These are phyloP conservation scores for Fusarium euwallaceae DNA, from an alignment of 2,329 filamentous ascomycete genomes.

Conservation along the genomic window DNA sequence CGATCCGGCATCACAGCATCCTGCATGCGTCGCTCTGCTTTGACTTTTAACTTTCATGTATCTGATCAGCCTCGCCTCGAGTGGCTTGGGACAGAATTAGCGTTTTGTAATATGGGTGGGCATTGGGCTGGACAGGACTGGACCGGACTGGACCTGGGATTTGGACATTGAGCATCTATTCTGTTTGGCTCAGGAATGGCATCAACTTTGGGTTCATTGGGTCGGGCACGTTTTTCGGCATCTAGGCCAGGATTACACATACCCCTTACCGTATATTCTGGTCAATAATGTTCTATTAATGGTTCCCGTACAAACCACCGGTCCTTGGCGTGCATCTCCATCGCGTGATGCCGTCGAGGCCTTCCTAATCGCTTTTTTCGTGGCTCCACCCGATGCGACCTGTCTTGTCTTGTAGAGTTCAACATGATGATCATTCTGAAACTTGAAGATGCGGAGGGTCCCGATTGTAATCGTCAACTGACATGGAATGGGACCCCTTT, in stretches of 20 bases:
- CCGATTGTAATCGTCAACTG: not conserved
- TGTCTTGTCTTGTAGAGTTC: not conserved
- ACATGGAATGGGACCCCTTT: not conserved
- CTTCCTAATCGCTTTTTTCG: not conserved
- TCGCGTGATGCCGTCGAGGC: conserved; percentile 5
- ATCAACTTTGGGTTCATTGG: conserved; percentile 6
- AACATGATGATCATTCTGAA: not conserved
- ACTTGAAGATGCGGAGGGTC: not conserved
- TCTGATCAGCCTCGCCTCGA: conserved; percentile 10
- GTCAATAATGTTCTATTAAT: conserved; percentile 39
- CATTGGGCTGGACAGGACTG: conserved; percentile 1
- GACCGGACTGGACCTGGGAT: not conserved
- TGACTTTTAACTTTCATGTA: conserved; percentile 27
- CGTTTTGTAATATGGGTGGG: conserved; percentile 31
- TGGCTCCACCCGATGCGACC: conserved; percentile 3
- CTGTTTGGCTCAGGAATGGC: conserved; percentile 1
- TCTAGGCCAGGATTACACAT: conserved; percentile 45
- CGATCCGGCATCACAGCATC: conserved; percentile 36
- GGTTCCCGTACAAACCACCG: conserved; percentile 5
- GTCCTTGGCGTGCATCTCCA: conserved; percentile 3
- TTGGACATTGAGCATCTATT: not conserved
- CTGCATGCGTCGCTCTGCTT: conserved; percentile 24
- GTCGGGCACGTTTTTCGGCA: conserved; percentile 29
- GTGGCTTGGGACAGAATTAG: conserved; percentile 12
- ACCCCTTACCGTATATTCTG: conserved; percentile 47